Base-by-base conservation (phyloP, 192 early-diverging fungal species). In the Funneliformis geosporum region DNA sequence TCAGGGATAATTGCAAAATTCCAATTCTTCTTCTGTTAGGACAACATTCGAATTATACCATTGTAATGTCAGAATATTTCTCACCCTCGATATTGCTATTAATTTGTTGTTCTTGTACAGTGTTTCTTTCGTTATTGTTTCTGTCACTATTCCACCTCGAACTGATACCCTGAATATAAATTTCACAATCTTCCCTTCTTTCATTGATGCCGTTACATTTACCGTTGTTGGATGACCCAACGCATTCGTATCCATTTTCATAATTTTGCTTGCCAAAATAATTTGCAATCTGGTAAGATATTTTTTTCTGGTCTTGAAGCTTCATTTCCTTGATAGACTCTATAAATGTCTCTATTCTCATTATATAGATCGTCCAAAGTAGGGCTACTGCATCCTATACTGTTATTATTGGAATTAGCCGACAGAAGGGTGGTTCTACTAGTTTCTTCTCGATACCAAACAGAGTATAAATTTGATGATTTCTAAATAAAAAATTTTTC, bases 251-350 rank as follows among this genome's bases (percentile, higher is more conserved):
- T 73, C 33, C 72, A 73, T 73, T 47, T 59, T 73, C 18, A 23
- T 47, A n/a, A 76, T 76, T 25, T 64, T 76, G 21, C 42, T 9
- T n/a, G 42, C 42, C n/a, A 64, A 47, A 5, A 47, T 38, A 76
- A 76, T 76, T 38, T 9, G 2, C 75, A 76, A 65, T 38, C 14
- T 65, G 42, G 75, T 65, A 76, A 65, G 75, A 76, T 2, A 47
- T 76, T 65, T 0, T 38, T 65, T 76, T 33, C 21, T 76, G 61
- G 61, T 76, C 2, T 65, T 76, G 75, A 65, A 76, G 61, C 23
- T 76, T 61, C 61, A 76, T 76, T 76, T 33, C 39, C 42, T 76
- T 46, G 75, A 39, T 47, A 77, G n/a, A 64, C 27, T 77, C 43
- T 43, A 77, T 77, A 46, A 43, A 43, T 43, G 42, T 43, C 8